phyloP scores from a whole-genome alignment of 129 eudicot species.

The Arctium minus region DNA sequence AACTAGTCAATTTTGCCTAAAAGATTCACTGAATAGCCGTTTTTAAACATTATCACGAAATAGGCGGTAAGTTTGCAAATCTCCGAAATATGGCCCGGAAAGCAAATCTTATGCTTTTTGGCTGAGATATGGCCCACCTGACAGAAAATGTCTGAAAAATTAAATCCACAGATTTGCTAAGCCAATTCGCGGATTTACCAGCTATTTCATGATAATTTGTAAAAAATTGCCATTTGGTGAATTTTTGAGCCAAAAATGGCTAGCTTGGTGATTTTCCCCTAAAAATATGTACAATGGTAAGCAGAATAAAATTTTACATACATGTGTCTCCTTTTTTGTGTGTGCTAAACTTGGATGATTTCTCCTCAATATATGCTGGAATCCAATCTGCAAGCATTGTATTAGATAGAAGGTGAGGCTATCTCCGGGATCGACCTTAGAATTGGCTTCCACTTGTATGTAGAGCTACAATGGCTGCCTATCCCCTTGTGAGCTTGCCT shows the following conservation, averaged over 20 bases:
- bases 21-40: background rate
- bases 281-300: constrained; percentile 8
- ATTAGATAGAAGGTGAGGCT: constrained; percentile 29
- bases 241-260: background rate
- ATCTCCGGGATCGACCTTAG: constrained; percentile 36
- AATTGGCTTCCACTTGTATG: constrained; percentile 36
- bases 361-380: background rate
- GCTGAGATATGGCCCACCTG: background rate
- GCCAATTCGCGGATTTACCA: background rate
- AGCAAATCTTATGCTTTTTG: background rate
- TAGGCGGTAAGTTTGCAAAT: background rate
- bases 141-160: background rate
- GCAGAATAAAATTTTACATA: background rate
- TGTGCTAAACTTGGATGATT: background rate
- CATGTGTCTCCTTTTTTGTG: background rate
- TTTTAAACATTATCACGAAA: background rate
- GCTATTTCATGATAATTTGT: background rate
- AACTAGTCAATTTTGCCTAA: background rate
- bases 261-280: background rate
- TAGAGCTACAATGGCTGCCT: background rate
- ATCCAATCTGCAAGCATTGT: background rate
- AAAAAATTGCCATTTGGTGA: background rate
- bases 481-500: background rate
- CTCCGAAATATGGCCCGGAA: background rate
- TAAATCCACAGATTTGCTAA: background rate